Evolutionary conservation across 75 land plant genomes (phyloP).

Genomic region (Chamaecyparis obtusa): DNA sequence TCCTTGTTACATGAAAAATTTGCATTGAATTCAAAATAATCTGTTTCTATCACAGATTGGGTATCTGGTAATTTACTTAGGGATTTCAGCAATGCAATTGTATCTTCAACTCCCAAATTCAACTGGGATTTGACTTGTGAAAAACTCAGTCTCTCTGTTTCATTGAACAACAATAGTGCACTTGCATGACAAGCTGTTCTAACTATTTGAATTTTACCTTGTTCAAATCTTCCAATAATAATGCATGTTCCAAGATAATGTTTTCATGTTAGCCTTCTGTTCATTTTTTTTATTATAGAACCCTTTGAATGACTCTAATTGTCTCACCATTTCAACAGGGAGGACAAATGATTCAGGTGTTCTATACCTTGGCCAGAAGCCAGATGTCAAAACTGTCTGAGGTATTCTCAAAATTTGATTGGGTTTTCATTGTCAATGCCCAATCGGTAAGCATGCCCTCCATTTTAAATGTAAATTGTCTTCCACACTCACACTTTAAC

Average conservation of each 20-base stretch:
- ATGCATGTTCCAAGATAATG: too few relatives aligned
- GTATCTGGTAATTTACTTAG: constrained; percentile 21
- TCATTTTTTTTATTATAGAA: constrained; percentile 81
- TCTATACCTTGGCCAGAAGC: too few relatives aligned
- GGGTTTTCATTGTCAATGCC: constrained; percentile 37
- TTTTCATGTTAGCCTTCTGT: constrained; percentile 37
- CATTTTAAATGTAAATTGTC: constrained; percentile 16
- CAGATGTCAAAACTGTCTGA: too few relatives aligned
- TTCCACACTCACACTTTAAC: too few relatives aligned
- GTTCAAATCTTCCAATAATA: too few relatives aligned
- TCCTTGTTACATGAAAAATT: neutral
- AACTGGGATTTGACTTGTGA: neutral
- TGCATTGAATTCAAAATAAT: constrained; percentile 69
- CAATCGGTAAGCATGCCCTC: constrained; percentile 53
- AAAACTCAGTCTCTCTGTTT: neutral
- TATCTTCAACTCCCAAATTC: neutral
- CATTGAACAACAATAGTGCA: too few relatives aligned
- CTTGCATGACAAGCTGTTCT: too few relatives aligned
- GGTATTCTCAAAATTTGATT: constrained; percentile 45
- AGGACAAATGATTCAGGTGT: too few relatives aligned
- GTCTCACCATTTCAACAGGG: too few relatives aligned
- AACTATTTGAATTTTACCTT: too few relatives aligned
- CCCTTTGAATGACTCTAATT: constrained; percentile 66
- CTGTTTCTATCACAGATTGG: constrained; percentile 48
- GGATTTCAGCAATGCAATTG: too few relatives aligned